Base-by-base conservation (phyloP, 2,329 filamentous ascomycete species). In the Cordyceps farinosa region DNA sequence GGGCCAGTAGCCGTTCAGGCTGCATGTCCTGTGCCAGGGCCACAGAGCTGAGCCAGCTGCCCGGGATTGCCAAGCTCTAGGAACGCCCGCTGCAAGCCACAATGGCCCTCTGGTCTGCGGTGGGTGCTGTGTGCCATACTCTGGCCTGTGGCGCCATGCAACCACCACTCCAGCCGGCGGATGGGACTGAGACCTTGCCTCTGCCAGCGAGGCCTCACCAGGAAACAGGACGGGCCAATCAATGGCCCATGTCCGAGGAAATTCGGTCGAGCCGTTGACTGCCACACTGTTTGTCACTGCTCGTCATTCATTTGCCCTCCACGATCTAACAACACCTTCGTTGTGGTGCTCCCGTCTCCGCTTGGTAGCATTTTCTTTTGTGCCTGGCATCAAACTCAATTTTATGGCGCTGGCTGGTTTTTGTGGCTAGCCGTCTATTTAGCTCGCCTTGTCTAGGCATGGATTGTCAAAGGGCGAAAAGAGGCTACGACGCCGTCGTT, bases 11-110 rank as follows among this genome's bases (percentile, higher is more conserved):
- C 11, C 15, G 34, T 38, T 38, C 22, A 40, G 42, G n/a, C 29
- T 10, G n/a, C 17, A 40, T 13, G 56, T 50, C 36, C 34, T 47
- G 42, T 30, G 22, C 36, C 48, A 32, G 48, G 48, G 47, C 58
- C 36, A 30, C 36, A 34, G 15, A 61, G 58, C 58, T 61, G 58
- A 61, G 42, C 56, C 55, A 52, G 48, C 58, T 61, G 48, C 8
- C 34, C 27, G 36, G 38, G 29, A 34, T 52, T 60, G 36, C 34
- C 36, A 52, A 44, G 57, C 47, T 52, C 27, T 61, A 27, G 36
- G 17, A 22, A 9, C 38, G 47, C 36, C 22, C 56, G 48, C 44
- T 53, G 48, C 47, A 61, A 61, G 58, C 48, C 58, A 61, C 38
- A 42, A 30, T 61, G 29, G 53, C 53, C 22, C 22, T 32, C 38